A percentile compares a stretch with the other conserved stretches of the same genome.
phyloP scores from a whole-genome alignment of 352 stramenopile species.

The Pythium apleroticum region DNA sequence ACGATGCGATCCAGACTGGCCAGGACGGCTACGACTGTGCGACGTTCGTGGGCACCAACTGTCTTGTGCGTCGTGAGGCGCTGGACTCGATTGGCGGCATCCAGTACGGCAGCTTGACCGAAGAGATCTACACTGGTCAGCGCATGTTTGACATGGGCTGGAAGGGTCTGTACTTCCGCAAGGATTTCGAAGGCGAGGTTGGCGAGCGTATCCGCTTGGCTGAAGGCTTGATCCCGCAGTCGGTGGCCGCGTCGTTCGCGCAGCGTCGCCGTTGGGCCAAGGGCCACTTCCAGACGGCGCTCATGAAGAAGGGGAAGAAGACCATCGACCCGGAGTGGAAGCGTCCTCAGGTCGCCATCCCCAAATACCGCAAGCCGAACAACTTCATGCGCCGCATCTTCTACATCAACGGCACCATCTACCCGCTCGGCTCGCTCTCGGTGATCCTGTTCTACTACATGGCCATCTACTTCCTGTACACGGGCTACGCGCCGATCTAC shows the following conservation, averaged over 20 bases:
- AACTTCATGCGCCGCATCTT: constrained; percentile 78
- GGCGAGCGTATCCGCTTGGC: constrained; percentile 42
- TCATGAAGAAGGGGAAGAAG: constrained; percentile 51
- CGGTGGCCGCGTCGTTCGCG: constrained; percentile 35
- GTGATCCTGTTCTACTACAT: constrained; percentile 85
- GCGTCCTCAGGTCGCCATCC: constrained; percentile 24
- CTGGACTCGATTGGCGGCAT: constrained; percentile 52
- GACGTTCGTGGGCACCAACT: constrained; percentile 48
- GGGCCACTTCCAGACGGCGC: constrained; percentile 44
- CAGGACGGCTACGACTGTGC: constrained; percentile 46
- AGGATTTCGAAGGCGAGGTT: constrained; percentile 46
- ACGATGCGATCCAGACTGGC: constrained; percentile 46
- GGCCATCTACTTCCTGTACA: constrained; percentile 85
- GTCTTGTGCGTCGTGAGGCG: constrained; percentile 48
- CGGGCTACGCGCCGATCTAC: constrained; percentile 80
- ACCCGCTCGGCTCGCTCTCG: constrained; percentile 77
- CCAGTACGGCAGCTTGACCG: constrained; percentile 49
- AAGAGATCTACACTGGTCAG: constrained; percentile 50
- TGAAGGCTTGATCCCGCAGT: constrained; percentile 42
- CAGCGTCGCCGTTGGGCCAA: constrained; percentile 37
- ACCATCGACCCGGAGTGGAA: constrained; percentile 44
- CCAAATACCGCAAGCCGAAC: constrained; percentile 57
- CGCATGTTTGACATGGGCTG: constrained; percentile 40
- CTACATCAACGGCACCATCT: constrained; percentile 81
- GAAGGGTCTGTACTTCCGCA: constrained; percentile 50